A percentile compares a stretch with the other conserved stretches of the same genome.
phyloP scores from a whole-genome alignment of 2,329 filamentous ascomycete species.

The Apiospora sp. region DNA sequence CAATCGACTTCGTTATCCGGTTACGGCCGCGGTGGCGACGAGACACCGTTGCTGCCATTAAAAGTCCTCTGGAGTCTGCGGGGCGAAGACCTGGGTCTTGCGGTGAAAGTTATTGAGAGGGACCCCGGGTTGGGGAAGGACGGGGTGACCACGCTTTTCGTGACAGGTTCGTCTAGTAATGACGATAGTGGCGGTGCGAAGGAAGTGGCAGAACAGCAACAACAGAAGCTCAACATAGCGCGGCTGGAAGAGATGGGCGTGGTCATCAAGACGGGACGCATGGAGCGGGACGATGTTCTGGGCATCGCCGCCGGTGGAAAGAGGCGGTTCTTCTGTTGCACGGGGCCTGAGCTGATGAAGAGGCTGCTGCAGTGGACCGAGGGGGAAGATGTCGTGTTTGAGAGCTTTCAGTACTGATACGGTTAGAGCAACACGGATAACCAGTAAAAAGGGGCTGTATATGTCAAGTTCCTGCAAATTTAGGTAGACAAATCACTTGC shows the following conservation, averaged over 20 bases:
- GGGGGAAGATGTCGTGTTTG: conserved; percentile 62
- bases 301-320: conserved; percentile 27
- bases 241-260: conserved; percentile 45
- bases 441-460: neutral
- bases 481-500: neutral
- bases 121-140: conserved; percentile 59
- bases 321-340: conserved; percentile 62
- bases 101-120: conserved; percentile 62
- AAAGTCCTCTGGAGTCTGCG: conserved; percentile 74
- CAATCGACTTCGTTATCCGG: neutral
- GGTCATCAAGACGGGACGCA: conserved; percentile 47
- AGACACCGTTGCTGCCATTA: conserved; percentile 44
- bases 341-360: conserved; percentile 51
- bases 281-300: conserved; percentile 52
- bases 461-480: neutral
- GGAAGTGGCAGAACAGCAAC: conserved; percentile 40
- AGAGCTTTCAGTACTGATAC: conserved; percentile 68
- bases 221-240: conserved; percentile 41
- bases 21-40: conserved; percentile 35
- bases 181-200: conserved; percentile 27
- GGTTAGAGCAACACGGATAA: neutral
- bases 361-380: conserved; percentile 59
- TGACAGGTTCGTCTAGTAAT: conserved; percentile 60
- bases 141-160: conserved; percentile 62
- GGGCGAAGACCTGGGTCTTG: conserved; percentile 68